Base-by-base conservation (phyloP, 495 filamentous ascomycete species). In the Trichocladium antarcticum region DNA sequence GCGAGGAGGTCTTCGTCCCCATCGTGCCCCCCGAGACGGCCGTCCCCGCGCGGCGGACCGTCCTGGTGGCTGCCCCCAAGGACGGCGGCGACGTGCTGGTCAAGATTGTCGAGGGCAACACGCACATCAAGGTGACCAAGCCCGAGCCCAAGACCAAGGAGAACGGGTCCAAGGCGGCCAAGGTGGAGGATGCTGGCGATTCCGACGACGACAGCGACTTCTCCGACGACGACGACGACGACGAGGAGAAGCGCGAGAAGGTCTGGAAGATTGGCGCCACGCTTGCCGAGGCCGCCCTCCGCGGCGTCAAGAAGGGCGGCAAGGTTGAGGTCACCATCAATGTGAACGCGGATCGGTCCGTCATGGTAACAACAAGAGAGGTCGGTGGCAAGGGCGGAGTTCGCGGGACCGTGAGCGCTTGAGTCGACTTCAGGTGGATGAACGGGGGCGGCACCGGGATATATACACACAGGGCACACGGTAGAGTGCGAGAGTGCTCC, bases 251-350 rank as follows among this genome's bases (percentile, higher is more conserved):
- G 56, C 75, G 87, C 50, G 86, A 92, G 68, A 85, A 89, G 72
- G 76, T 90, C n/a, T 95, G 88, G 85, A 93, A 90, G 72, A 78
- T 88, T 27, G 84, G 84, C 49, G 80, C 73, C 49, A 74, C 86
- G 42, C 78, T 98, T 41, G 89, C 88, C 39, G 92, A 98, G 72
- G 84, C 86, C 10, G 84, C 81, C 27, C 65, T 97, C 58, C 82
- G 75, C 67, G 85, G 74, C 49, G 79, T 89, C 47, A 87, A 86
- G 79, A 89, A 89, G 73, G 85, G 85, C 32, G 75, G 77, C 54
- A 95, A 92, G 73, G 81, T 97, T 53, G 92, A 97, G 75, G 80
- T 97, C 40, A 90, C 84, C 61, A 75, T 98, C 51, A 89, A 87
- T 57, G 84, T 96, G 47, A 78, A 74, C 36, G 75, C 75, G 15